phyloP scores from a whole-genome alignment of 2,329 filamentous ascomycete genomes.

The Talaromyces sp. region DNA sequence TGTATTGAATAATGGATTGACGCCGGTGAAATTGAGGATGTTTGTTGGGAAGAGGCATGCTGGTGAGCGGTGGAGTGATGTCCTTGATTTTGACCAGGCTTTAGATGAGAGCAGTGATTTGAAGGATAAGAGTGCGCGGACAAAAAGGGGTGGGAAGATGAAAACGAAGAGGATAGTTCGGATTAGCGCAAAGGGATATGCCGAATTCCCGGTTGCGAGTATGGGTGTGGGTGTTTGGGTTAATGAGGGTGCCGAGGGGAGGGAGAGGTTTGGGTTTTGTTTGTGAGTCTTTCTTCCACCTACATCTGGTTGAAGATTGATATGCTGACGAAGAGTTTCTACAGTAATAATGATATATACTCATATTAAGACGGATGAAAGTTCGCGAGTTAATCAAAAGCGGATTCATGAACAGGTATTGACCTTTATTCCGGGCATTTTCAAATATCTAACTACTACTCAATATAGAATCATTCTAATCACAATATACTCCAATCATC shows the following conservation, averaged over 20 bases:
- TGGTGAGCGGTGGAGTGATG: conserved; percentile 63
- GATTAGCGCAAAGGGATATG: conserved; percentile 60
- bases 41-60: conserved; percentile 57
- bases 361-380: neutral
- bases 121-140: neutral
- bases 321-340: neutral
- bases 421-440: neutral
- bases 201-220: conserved; percentile 53
- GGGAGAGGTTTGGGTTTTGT: conserved; percentile 48
- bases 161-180: conserved; percentile 48
- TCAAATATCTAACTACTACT: neutral
- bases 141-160: neutral
- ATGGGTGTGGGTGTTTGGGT: conserved; percentile 63
- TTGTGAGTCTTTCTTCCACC: conserved; percentile 24
- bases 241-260: conserved; percentile 52
- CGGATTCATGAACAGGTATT: neutral
- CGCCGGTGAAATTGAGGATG: conserved; percentile 56
- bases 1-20: conserved; percentile 53
- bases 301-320: neutral
- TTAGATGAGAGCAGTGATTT: neutral
- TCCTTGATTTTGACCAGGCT: conserved; percentile 41
- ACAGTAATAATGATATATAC: conserved; percentile 16
- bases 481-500: neutral
- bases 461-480: neutral
- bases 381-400: neutral